Evolutionary conservation across 345 rosid genomes (phyloP), one percentile per base, ranked within the genome.

Genomic region (Citrus mangshanensis): DNA sequence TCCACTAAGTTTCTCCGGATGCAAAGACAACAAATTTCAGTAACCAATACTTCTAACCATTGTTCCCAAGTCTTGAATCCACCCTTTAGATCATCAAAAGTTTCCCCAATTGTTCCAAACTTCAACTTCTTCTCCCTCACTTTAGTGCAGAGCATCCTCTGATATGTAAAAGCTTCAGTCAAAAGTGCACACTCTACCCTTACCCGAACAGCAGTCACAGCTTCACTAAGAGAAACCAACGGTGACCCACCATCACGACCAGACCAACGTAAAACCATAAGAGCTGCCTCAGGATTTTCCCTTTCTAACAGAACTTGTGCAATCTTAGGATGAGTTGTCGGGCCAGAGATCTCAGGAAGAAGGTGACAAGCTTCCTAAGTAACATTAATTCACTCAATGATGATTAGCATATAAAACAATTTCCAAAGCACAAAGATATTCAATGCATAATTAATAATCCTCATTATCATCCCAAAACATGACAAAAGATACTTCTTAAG

Each of bases 121-220:
- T 84, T 92, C 77, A 84, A 74, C 78, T 87, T 88, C 58, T 77
- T 85, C 85, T 92, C 97, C 84, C 85, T 89, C 51, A 91, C 84
- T 88, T 89, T 91, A 75, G 86, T 66, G 85, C 96, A 93, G 66
- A 93, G 88, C 85, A 85, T 80, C 78, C 98, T 92, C 87, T 94
- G 99, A 86, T 89, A 86, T 81, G 91, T 88, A 81, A 94, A 94
- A 55, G 99, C 97, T 87, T 97, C 99, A 34, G 93, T 97, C 84
- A 97, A 55, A 80, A 97, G 97, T 38, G 93, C 98, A 84, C 97
- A 92, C 84, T 91, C 98, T 81, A 97, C 85, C 81, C 98, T 97
- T 72, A 94, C 93, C 69, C 95, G 88, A 85, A 94, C 82, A 28
- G 92, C 91, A 81, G 96, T 94, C 75, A 91, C 96, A 78, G 98